phyloP scores from a whole-genome alignment of 2,329 filamentous ascomycete genomes.

The Fusarium sp. region DNA sequence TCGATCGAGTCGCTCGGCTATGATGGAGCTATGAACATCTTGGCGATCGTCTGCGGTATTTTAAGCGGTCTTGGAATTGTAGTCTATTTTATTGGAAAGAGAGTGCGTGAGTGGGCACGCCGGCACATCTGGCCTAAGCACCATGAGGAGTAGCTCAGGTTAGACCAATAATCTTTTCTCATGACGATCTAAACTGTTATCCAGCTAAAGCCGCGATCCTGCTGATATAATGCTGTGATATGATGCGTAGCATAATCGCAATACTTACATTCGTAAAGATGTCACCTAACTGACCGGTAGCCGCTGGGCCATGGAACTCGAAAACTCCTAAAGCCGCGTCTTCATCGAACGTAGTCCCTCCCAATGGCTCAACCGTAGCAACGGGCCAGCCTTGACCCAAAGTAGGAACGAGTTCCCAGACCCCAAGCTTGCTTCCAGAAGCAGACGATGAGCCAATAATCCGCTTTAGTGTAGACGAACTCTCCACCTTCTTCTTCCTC shows the following conservation, averaged over 20 bases:
- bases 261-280: not conserved
- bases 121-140: constrained; percentile 17
- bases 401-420: constrained; percentile 1
- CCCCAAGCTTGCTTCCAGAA: constrained; percentile 6
- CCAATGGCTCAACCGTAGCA: not conserved
- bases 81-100: constrained; percentile 9
- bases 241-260: constrained; percentile 7
- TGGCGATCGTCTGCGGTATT: constrained; percentile 14
- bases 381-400: not conserved
- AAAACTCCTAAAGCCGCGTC: not conserved
- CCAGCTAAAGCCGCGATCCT: not conserved
- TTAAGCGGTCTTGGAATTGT: constrained; percentile 9
- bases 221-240: constrained; percentile 16
- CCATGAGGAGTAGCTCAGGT: constrained; percentile 6
- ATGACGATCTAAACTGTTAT: too few relatives aligned
- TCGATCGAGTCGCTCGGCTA: constrained; percentile 10
- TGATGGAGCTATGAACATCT: constrained; percentile 20
- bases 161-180: too few relatives aligned
- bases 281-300: not conserved
- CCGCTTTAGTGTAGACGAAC: not conserved
- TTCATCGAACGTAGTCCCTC: constrained; percentile 1
- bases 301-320: not conserved
- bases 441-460: not conserved
- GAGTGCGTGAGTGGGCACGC: constrained; percentile 23
- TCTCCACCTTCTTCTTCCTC: not conserved